Evolutionary conservation across 2,329 filamentous ascomycete species (phyloP).

Genomic region (Alternaria metachromatica): DNA sequence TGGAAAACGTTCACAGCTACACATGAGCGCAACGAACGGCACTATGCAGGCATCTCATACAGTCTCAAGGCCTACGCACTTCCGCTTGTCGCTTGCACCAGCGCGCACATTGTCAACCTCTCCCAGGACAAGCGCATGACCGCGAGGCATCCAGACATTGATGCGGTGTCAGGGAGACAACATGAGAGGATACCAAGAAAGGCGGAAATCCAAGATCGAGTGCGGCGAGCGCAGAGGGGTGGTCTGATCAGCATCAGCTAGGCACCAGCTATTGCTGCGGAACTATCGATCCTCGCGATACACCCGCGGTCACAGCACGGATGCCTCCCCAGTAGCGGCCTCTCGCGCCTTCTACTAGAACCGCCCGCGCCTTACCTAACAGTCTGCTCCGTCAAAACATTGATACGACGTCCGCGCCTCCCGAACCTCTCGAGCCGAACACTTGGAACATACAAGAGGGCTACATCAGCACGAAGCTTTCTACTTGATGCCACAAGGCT

Average conservation of each 20-base stretch:
- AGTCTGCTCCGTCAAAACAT: background rate
- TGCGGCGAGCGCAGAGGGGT: background rate
- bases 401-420: background rate
- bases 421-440: background rate
- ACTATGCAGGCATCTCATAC: background rate
- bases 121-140: background rate
- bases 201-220: fast-evolving
- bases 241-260: background rate
- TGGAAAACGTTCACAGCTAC: too few relatives aligned
- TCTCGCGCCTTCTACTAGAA: background rate
- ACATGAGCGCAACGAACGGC: too few relatives aligned
- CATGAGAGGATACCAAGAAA: background rate
- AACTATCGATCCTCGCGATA: background rate
- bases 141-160: background rate
- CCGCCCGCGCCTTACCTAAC: background rate
- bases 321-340: background rate
- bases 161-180: background rate
- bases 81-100: background rate
- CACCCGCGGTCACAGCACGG: too few relatives aligned
- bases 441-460: background rate
- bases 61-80: too few relatives aligned
- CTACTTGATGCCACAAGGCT: background rate
- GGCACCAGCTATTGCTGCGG: background rate
- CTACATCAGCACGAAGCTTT: background rate
- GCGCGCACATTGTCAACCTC: background rate